Evolutionary conservation across 2,329 filamentous ascomycete genomes (phyloP).

Genomic region (Botryotinia calthae): DNA sequence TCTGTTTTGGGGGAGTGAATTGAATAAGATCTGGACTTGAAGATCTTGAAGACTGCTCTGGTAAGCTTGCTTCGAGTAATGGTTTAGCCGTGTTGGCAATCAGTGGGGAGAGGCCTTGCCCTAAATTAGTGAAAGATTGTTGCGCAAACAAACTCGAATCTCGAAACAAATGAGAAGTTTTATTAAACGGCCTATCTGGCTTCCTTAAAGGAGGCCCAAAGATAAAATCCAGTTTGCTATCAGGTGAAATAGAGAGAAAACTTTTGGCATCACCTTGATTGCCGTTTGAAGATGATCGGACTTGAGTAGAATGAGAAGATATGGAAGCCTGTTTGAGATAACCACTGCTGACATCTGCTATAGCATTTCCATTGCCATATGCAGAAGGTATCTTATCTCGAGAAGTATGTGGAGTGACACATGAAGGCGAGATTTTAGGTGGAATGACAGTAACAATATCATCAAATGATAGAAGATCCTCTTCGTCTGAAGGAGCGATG

Average conservation of each 20-base stretch:
- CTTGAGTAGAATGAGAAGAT: neutral
- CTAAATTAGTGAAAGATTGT: neutral
- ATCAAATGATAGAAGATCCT: slow-evolving; percentile 1
- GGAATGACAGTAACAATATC: neutral
- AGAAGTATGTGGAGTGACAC: neutral
- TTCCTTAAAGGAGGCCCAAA: neutral
- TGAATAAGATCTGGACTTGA: slow-evolving; percentile 3
- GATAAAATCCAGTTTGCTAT: neutral
- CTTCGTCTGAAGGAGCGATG: neutral
- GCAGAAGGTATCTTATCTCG: neutral
- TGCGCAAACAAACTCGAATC: neutral
- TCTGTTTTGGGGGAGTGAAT: slow-evolving; percentile 6
- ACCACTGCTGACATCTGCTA: neutral
- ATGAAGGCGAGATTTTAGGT: neutral
- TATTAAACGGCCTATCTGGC: neutral
- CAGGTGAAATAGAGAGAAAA: neutral
- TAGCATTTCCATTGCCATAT: neutral
- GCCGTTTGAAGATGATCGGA: neutral
- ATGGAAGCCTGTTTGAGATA: neutral
- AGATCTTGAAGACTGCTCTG: neutral
- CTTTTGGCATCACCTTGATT: slow-evolving; percentile 8
- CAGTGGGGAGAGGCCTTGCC: neutral
- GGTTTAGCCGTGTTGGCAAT: neutral
- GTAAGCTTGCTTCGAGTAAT: neutral
- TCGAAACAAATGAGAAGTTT: neutral